These are phyloP conservation scores for Scheffersomyces coipomensis DNA, from an alignment of 805 yeast genomes.

Conservation along the genomic window DNA sequence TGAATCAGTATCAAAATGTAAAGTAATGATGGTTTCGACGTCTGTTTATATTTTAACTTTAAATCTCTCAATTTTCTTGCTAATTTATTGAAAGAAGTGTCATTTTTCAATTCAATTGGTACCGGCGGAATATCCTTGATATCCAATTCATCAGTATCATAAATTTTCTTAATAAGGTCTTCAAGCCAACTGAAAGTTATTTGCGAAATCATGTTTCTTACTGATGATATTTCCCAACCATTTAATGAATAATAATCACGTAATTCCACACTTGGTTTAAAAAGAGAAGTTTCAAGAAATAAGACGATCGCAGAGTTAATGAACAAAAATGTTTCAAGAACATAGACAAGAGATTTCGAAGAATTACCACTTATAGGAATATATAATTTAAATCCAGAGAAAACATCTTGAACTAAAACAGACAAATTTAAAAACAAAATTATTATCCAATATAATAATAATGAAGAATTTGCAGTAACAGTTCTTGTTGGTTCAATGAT, in stretches of 20 bases:
- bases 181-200: constrained; percentile 23
- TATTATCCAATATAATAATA: constrained; percentile 37
- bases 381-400: constrained; percentile 14
- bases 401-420: constrained; percentile 8
- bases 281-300: constrained; percentile 11
- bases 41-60: constrained; percentile 15
- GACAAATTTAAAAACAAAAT: neutral
- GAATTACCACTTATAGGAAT: constrained; percentile 2
- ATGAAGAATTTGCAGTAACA: constrained; percentile 30
- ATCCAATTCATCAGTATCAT: neutral
- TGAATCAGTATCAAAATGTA: constrained; percentile 19
- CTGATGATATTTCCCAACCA: constrained; percentile 23
- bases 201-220: constrained; percentile 16
- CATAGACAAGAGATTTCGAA: constrained; percentile 2
- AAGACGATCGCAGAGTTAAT: constrained; percentile 12
- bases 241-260: constrained; percentile 13
- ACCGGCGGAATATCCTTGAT: constrained; percentile 64
- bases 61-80: constrained; percentile 17
- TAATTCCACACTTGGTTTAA: constrained; percentile 11
- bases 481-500: constrained; percentile 2
- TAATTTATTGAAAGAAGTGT: constrained; percentile 15
- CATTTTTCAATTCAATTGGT: constrained; percentile 9
- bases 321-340: constrained; percentile 12
- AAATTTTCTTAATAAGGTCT: neutral
- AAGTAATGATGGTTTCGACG: constrained; percentile 25